A percentile compares a stretch with the other conserved stretches of the same genome.
phyloP scores from a whole-genome alignment of 1,284 basidiomycete species.

The Heterobasidion parviporum region DNA sequence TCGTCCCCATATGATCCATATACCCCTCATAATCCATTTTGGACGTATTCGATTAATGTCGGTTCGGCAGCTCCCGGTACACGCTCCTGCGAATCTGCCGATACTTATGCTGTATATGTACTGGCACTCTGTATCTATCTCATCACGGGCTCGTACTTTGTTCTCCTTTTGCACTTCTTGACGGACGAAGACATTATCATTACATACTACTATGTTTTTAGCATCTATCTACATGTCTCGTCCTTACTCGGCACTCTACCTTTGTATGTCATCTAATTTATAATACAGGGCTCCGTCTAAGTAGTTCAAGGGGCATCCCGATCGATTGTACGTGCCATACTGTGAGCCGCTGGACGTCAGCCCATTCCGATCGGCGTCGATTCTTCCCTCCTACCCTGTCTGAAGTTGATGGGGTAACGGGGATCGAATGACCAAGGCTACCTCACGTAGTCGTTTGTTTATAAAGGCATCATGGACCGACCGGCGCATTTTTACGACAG shows the following conservation, averaged over 20 bases:
- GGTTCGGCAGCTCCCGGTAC: not conserved
- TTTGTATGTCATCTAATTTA: not conserved
- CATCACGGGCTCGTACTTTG: not conserved
- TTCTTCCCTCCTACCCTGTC: no score
- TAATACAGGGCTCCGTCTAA: no score
- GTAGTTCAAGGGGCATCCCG: no score
- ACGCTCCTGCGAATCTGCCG: not conserved
- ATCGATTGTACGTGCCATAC: no score
- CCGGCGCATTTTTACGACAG: no score
- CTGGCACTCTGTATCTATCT: not conserved
- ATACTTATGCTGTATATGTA: not conserved
- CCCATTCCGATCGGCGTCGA: no score
- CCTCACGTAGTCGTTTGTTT: no score
- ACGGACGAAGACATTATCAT: not conserved
- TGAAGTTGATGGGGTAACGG: no score
- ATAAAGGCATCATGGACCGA: no score
- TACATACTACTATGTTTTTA: not conserved
- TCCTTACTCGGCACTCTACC: not conserved
- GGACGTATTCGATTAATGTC: not conserved
- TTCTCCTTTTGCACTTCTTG: not conserved
- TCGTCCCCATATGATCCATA: not conserved
- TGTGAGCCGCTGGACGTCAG: no score
- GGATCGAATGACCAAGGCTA: no score
- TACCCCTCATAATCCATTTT: not conserved
- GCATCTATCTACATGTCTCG: not conserved